phyloP scores from a whole-genome alignment of 495 filamentous ascomycete species.

The Chaetomium cochliodes region DNA sequence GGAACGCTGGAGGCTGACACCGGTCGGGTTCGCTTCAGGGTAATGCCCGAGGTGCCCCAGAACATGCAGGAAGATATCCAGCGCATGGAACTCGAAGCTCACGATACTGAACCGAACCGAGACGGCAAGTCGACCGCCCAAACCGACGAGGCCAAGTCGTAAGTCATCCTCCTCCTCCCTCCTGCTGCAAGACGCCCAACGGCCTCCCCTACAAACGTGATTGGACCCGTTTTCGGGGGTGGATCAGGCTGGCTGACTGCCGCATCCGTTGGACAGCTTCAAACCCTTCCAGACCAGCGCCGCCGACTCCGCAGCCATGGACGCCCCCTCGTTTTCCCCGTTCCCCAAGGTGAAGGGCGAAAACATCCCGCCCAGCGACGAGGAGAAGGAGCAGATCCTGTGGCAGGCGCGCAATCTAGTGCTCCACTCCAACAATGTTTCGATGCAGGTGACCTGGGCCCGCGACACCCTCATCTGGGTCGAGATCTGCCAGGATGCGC shows the following conservation, averaged over 20 bases:
- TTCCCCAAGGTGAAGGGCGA: conserved; percentile 85
- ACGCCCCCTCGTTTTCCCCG: conserved; percentile 80
- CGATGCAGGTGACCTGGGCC: conserved; percentile 96
- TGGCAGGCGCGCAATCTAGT: conserved; percentile 80
- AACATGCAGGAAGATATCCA: conserved; percentile 92
- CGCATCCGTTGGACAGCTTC: conserved; percentile 39
- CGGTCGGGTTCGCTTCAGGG: conserved; percentile 38
- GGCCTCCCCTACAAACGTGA: conserved; percentile 7
- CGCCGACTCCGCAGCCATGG: conserved; percentile 37
- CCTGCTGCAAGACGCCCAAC: background rate
- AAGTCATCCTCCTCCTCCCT: conserved; percentile 14
- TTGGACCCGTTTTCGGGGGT: conserved; percentile 16
- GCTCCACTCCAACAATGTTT: conserved; percentile 88
- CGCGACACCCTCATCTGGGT: conserved; percentile 88
- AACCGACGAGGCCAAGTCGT: conserved; percentile 31
- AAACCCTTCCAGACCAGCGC: conserved; percentile 46
- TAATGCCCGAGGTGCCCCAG: conserved; percentile 60
- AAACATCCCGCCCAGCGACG: conserved; percentile 91
- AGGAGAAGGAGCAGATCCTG: conserved; percentile 84
- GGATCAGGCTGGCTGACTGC: conserved; percentile 28
- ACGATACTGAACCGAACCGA: conserved; percentile 44
- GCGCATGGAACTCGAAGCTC: conserved; percentile 79
- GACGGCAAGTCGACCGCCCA: conserved; percentile 37
- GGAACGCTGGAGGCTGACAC: conserved; percentile 29
- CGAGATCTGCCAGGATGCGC: conserved; percentile 71